These are phyloP conservation scores for Sungouiozyma ichnusensis DNA, from an alignment of 805 yeast species.

Conservation along the genomic window DNA sequence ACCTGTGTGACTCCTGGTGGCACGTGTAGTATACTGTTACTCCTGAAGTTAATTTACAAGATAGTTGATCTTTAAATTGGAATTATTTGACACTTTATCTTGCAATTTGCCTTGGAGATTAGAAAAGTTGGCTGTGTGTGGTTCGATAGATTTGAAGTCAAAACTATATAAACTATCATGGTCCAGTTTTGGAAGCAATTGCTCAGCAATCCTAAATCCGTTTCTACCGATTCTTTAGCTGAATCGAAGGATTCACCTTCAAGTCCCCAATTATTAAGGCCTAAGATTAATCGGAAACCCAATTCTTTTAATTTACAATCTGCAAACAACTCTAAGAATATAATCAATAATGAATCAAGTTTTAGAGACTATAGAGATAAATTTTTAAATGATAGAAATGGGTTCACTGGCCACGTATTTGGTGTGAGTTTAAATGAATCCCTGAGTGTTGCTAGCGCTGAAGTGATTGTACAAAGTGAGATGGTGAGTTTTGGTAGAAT, in stretches of 20 bases:
- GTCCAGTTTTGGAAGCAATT: conserved; percentile 26
- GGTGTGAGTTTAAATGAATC: conserved; percentile 72
- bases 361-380: conserved; percentile 30
- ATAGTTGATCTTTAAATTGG: too few relatives aligned
- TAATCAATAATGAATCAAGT: conserved; percentile 5
- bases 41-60: too few relatives aligned
- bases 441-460: conserved; percentile 53
- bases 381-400: conserved; percentile 29
- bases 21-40: too few relatives aligned
- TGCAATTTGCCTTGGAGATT: too few relatives aligned
- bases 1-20: too few relatives aligned
- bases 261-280: conserved; percentile 4
- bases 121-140: too few relatives aligned
- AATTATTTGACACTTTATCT: too few relatives aligned
- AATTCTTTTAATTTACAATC: conserved; percentile 7
- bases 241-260: background rate
- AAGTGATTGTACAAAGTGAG: conserved; percentile 51
- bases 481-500: conserved; percentile 75
- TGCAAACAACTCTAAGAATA: background rate
- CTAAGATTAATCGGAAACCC: conserved; percentile 7
- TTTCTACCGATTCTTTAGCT: conserved; percentile 23
- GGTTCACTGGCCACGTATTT: conserved; percentile 45
- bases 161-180: conserved; percentile 15
- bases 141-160: too few relatives aligned
- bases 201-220: conserved; percentile 25